phyloP scores from a whole-genome alignment of 2,329 filamentous ascomycete species.

The Lachnellula cervina region DNA sequence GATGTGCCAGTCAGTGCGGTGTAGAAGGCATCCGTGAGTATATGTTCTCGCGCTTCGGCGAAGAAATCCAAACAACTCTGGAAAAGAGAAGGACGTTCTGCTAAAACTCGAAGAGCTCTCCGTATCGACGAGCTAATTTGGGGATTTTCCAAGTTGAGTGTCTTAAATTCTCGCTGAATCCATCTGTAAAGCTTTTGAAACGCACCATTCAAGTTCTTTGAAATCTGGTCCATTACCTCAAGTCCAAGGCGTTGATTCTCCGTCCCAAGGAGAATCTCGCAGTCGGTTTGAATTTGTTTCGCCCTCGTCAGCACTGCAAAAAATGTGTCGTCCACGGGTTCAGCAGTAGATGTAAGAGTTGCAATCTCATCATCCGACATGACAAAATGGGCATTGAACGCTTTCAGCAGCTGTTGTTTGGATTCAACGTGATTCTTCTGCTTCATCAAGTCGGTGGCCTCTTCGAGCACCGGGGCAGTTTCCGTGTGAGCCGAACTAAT shows the following conservation, averaged over 20 bases:
- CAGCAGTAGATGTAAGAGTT: constrained; percentile 69
- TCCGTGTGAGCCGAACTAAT: constrained; percentile 71
- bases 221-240: constrained; percentile 87
- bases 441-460: constrained; percentile 67
- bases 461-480: constrained; percentile 68
- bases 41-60: constrained; percentile 80
- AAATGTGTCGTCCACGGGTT: constrained; percentile 81
- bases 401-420: constrained; percentile 71
- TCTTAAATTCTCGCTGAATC: constrained; percentile 91
- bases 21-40: constrained; percentile 85
- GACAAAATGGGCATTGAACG: constrained; percentile 78
- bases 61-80: constrained; percentile 92
- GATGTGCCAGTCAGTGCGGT: constrained; percentile 73
- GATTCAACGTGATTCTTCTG: constrained; percentile 71
- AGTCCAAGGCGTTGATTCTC: constrained; percentile 84
- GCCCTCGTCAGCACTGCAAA: constrained; percentile 72
- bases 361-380: constrained; percentile 76
- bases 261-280: constrained; percentile 80
- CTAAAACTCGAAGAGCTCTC: constrained; percentile 76
- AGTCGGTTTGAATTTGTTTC: constrained; percentile 84
- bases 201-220: constrained; percentile 77
- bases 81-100: constrained; percentile 84
- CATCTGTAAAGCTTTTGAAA: constrained; percentile 96
- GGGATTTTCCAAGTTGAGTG: constrained; percentile 86
- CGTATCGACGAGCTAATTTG: constrained; percentile 85